phyloP scores from a whole-genome alignment of 805 yeast species.

The Ogataea neopini region DNA sequence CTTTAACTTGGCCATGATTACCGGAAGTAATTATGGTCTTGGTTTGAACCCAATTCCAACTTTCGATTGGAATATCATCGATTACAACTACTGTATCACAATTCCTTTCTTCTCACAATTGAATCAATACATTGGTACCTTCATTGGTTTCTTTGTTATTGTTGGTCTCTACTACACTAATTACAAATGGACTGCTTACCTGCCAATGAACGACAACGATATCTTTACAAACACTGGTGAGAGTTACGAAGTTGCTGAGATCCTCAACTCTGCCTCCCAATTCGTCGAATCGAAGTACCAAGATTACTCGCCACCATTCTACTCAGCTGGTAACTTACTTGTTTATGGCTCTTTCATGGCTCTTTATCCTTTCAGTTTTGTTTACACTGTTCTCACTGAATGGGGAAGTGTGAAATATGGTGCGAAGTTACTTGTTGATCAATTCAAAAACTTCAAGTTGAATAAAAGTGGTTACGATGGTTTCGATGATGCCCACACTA shows the following conservation, averaged over 20 bases:
- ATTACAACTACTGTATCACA: slow-evolving; percentile 59
- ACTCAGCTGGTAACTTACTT: slow-evolving; percentile 58
- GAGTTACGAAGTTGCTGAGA: slow-evolving; percentile 49
- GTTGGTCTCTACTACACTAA: slow-evolving; percentile 56
- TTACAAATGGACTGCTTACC: slow-evolving; percentile 51
- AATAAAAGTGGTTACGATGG: slow-evolving; percentile 35
- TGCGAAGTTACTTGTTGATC: slow-evolving; percentile 28
- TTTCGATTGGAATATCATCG: slow-evolving; percentile 70
- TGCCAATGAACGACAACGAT: slow-evolving; percentile 55
- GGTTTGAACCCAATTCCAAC: slow-evolving; percentile 62
- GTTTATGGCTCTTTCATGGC: slow-evolving; percentile 65
- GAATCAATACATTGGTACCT: slow-evolving; percentile 48
- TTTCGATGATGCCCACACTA: slow-evolving; percentile 26
- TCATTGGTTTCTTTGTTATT: slow-evolving; percentile 52
- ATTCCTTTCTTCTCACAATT: slow-evolving; percentile 54
- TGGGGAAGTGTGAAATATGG: slow-evolving; percentile 11
- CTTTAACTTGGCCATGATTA: slow-evolving; percentile 62
- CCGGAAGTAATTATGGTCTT: slow-evolving; percentile 62
- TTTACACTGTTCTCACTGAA: slow-evolving; percentile 40
- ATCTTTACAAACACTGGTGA: slow-evolving; percentile 54
- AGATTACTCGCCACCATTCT: slow-evolving; percentile 62
- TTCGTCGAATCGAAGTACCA: slow-evolving; percentile 51
- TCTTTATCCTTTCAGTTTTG: slow-evolving; percentile 59
- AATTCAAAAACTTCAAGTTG: slow-evolving; percentile 36
- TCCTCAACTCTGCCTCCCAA: slow-evolving; percentile 43